phyloP scores from a whole-genome alignment of 306 rosid genomes.

The Lagenaria siceraria region DNA sequence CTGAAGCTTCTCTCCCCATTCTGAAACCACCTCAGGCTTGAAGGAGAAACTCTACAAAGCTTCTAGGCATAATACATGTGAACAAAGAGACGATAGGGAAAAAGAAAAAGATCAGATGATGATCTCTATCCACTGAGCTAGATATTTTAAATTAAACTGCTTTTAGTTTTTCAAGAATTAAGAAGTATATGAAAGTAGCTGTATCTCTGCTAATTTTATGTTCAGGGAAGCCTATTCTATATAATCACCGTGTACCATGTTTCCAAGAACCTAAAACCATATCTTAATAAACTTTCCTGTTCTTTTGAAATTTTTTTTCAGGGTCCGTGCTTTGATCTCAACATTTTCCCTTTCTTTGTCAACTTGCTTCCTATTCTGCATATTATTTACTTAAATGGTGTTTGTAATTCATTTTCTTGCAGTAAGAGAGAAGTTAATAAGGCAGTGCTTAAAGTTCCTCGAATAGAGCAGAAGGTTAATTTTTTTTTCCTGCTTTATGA shows the following conservation, averaged over 20 bases:
- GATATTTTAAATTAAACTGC: not conserved
- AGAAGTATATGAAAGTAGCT: not conserved
- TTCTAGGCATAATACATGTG: not conserved
- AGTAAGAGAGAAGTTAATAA: conserved; percentile 95
- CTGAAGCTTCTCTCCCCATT: not conserved
- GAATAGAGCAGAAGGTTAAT: conserved; percentile 91
- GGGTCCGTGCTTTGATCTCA: not conserved
- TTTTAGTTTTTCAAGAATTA: not conserved
- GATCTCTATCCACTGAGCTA: not conserved
- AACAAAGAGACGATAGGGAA: not conserved
- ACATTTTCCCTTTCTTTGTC: not conserved
- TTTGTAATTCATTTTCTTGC: conserved; percentile 17
- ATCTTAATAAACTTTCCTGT: not conserved
- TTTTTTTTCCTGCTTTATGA: conserved; percentile 1
- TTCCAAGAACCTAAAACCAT: not conserved
- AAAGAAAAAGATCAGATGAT: not conserved
- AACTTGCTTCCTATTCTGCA: not conserved
- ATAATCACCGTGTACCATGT: not conserved
- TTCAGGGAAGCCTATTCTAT: too few relatives aligned
- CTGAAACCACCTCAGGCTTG: not conserved
- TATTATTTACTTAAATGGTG: not conserved
- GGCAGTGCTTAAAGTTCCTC: conserved; percentile 96
- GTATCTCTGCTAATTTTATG: not conserved
- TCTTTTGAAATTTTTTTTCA: not conserved
- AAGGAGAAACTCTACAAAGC: not conserved